Percentiles rank a stretch among this genome's conserved stretches.
Evolutionary conservation across 257 asterid genomes (phyloP).

Genomic region (Solanum microdontum): DNA sequence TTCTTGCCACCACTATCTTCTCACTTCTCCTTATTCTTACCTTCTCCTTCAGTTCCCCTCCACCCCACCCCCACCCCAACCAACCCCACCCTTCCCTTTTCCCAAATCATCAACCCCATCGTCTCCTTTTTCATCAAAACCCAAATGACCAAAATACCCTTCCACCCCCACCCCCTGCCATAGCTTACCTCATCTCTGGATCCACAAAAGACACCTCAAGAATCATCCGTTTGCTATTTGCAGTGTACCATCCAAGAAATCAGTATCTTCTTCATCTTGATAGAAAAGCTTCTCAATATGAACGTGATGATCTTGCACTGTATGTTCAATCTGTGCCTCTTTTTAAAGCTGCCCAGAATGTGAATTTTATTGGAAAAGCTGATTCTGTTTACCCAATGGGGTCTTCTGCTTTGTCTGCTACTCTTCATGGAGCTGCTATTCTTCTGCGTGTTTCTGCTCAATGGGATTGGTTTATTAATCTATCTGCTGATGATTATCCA

Average conservation of each 20-base stretch:
- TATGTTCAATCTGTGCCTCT: slow-evolving; percentile 44
- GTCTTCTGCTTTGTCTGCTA: slow-evolving; percentile 57
- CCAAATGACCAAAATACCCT: not conserved
- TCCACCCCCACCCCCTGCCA: slow-evolving; percentile 54
- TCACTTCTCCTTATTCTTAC: slow-evolving; percentile 46
- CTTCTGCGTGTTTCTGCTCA: slow-evolving; percentile 37
- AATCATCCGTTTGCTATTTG: slow-evolving; percentile 49
- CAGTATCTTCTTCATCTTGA: slow-evolving; percentile 74
- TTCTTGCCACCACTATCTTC: slow-evolving; percentile 46
- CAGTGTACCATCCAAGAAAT: slow-evolving; percentile 76
- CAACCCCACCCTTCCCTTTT: slow-evolving; percentile 45
- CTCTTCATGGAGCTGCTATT: slow-evolving; percentile 74
- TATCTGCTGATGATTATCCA: slow-evolving; percentile 69
- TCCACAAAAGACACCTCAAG: slow-evolving; percentile 53
- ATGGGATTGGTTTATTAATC: slow-evolving; percentile 95
- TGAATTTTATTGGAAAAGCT: slow-evolving; percentile 60
- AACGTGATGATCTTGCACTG: slow-evolving; percentile 53
- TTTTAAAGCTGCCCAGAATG: slow-evolving; percentile 72
- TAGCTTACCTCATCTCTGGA: slow-evolving; percentile 74
- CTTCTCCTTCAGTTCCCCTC: slow-evolving; percentile 30
- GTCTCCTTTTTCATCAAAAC: slow-evolving; percentile 24
- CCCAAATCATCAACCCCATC: slow-evolving; percentile 42
- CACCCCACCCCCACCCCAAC: slow-evolving; percentile 31
- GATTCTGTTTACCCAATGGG: slow-evolving; percentile 50
- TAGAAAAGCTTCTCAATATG: slow-evolving; percentile 41